Evolutionary conservation across 768 basidiomycete genomes (phyloP).

Genomic region (Russula sp.): DNA sequence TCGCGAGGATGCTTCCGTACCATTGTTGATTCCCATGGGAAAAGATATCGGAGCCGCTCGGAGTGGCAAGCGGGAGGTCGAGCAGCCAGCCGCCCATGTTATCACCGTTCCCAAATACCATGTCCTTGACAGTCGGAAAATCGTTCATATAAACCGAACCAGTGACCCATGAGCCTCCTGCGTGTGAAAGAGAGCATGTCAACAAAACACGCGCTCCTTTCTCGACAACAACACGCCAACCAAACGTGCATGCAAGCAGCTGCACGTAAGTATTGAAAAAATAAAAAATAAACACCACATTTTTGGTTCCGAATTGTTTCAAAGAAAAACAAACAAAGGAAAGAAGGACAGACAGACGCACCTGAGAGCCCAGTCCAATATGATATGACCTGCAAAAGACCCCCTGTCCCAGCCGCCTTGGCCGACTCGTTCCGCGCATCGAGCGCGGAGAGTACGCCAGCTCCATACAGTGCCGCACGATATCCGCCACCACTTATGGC

Average conservation of each 20-base stretch:
- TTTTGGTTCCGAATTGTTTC: too few species aligned
- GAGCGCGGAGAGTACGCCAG: conserved; percentile 48
- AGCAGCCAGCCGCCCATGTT: conserved; percentile 48
- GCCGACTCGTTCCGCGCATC: conserved; percentile 56
- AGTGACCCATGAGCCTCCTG: conserved; percentile 63
- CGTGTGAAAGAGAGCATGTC: not conserved
- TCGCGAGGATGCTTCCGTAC: conserved; percentile 47
- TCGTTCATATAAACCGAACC: conserved; percentile 58
- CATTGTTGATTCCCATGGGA: conserved; percentile 43
- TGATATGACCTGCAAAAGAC: conserved; percentile 60
- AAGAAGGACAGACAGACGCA: too few species aligned
- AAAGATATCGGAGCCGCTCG: conserved; percentile 43
- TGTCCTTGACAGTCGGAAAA: conserved; percentile 47
- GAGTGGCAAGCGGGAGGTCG: conserved; percentile 48
- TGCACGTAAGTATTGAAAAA: too few species aligned
- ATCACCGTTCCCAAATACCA: conserved; percentile 51
- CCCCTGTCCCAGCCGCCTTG: conserved; percentile 53
- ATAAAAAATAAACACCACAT: too few species aligned
- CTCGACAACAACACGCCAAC: not conserved
- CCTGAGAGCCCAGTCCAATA: conserved; percentile 65
- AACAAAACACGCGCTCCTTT: not conserved
- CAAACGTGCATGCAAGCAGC: not conserved
- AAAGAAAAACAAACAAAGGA: too few species aligned
- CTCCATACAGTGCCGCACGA: conserved; percentile 59
- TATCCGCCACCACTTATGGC: conserved; percentile 68